Evolutionary conservation across 2,329 filamentous ascomycete genomes (phyloP).

Genomic region (Colletotrichum chrysophilum): DNA sequence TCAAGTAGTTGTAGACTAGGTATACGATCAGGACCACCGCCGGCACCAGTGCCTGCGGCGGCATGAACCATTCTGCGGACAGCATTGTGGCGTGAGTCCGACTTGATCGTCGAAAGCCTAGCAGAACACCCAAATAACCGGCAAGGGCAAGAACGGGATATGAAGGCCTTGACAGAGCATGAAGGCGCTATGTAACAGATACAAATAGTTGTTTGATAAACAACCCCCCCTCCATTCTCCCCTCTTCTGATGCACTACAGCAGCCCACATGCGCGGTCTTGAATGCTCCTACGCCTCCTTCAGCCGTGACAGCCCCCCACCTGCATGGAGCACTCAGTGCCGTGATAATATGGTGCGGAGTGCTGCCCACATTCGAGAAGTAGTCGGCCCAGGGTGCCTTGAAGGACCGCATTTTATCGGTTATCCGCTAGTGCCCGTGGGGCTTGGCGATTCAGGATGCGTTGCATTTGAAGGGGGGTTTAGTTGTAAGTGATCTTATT

Average conservation of each 20-base stretch:
- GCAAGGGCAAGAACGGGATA: neutral
- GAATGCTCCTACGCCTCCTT: neutral
- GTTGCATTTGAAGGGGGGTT: neutral
- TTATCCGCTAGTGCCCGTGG: neutral
- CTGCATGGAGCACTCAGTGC: neutral
- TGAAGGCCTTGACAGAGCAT: neutral
- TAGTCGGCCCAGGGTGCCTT: neutral
- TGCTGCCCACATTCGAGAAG: neutral
- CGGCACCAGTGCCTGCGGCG: neutral
- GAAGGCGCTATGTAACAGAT: neutral
- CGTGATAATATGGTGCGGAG: neutral
- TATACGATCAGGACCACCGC: neutral
- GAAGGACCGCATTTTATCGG: neutral
- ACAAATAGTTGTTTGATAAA: neutral
- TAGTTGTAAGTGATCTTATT: neutral
- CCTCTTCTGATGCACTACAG: neutral
- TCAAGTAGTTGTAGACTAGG: neutral
- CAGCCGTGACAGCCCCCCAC: neutral
- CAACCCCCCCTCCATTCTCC: neutral
- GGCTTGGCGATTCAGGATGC: neutral
- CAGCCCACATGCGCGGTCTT: neutral
- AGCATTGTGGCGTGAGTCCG: neutral
- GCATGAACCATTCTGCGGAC: neutral
- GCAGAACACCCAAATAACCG: neutral
- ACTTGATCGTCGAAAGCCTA: neutral